Percentiles rank a stretch among this genome's conserved stretches.
These are phyloP conservation scores for Vicia villosa DNA, from an alignment of 306 rosid genomes.

Conservation along the genomic window DNA sequence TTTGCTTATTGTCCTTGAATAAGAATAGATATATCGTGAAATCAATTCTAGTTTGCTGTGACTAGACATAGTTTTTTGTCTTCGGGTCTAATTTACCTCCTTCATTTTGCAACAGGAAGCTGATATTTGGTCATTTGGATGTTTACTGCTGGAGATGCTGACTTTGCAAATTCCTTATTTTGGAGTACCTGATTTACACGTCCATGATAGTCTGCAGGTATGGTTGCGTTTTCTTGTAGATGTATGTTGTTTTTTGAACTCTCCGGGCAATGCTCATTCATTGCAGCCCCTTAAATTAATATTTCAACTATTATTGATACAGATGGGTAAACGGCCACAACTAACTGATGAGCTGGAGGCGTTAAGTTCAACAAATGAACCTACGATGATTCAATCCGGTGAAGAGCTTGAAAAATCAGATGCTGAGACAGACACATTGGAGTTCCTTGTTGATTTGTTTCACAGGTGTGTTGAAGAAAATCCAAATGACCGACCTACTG, in stretches of 20 bases:
- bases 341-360: conserved; percentile 69
- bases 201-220: conserved; percentile 76
- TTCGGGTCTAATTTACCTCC: conserved; percentile 14
- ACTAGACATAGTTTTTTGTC: conserved; percentile 15
- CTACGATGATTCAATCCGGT: conserved; percentile 64
- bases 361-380: conserved; percentile 46
- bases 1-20: neutral
- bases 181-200: conserved; percentile 59
- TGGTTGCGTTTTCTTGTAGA: conserved; percentile 1
- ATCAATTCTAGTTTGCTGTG: neutral
- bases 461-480: conserved; percentile 65
- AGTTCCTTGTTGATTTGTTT: conserved; percentile 76
- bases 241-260: neutral
- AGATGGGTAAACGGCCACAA: conserved; percentile 50
- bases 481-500: conserved; percentile 73
- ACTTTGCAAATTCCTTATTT: conserved; percentile 71
- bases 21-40: neutral
- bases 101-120: conserved; percentile 64
- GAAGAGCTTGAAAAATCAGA: conserved; percentile 51
- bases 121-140: conserved; percentile 99
- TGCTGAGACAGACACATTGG: conserved; percentile 39
- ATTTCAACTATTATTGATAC: conserved; percentile 15
- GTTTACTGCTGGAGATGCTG: conserved; percentile 82
- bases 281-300: neutral
- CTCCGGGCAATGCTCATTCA: neutral